Base-by-base conservation (phyloP, 2,329 filamentous ascomycete genomes). In the Cladosporium sphaerospermum region DNA sequence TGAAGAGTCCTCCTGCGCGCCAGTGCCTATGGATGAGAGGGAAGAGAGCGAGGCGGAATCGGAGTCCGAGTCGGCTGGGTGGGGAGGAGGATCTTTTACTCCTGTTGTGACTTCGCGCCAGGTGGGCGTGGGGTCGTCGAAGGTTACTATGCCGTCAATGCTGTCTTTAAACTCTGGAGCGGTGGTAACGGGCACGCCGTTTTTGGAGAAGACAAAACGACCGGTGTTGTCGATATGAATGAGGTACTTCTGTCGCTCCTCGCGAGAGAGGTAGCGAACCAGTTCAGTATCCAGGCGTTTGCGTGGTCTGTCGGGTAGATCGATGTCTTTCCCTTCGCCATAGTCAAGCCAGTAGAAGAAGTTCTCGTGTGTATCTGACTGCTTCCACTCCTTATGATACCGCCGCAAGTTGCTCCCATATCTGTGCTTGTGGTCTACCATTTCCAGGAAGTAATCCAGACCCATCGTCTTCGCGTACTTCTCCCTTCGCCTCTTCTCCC, bases 311-410 rank as follows among this genome's bases (percentile, higher is more conserved):
- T 81, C 78, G 3, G 82, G 78, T 10, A 92, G 73, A 57, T 92
- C 85, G 41, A 93, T 66, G 37, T 79, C 69, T 60, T 75, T 82
- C 0, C 91, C 91, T 45, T 85, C 84, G 4, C 91, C 91, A 54
- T 86, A 77, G 66, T 96, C 91, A 1, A 96, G 76, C 90, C 91
- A 96, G 71, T 90, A 92, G 68, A 96, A 96, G 77, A 91, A 96
- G 65, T 93, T 95, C 67, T 96, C 86, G 4, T 83, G 80, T 0
- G 89, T 92, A 28, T 87, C 76, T 1, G 82, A 75, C 56, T 79
- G 81, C 68, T 89, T 89, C 91, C 91, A 96, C 59, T 87, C 82
- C 55, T 83, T 81, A 64, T 96, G 91, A 62, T 96, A 96, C 32
- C 81, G 79, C 32, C 87, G 78, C 47, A 96, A 70, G 60, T 93